Evolutionary conservation across 2,329 filamentous ascomycete species (phyloP), one percentile per base, ranked within the genome.

Genomic region (Fusarium sp.): DNA sequence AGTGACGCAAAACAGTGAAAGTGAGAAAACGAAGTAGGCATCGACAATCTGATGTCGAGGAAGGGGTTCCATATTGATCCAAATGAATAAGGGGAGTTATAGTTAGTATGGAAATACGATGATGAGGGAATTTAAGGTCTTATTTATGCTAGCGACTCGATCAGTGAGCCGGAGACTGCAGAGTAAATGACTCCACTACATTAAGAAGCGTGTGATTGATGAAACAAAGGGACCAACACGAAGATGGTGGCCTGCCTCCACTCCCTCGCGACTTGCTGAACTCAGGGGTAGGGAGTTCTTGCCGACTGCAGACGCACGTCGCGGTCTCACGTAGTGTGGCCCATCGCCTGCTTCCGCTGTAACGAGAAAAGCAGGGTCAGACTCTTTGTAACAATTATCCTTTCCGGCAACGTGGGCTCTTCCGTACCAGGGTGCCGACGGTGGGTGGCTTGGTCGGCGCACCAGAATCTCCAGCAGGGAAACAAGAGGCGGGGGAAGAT

Each of bases 181-280:
- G 6, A 46, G 44, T 10, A 5, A 16, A 46, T 46, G 14, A 20
- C 44, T 46, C 44, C 6, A 46, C 44, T 46, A 46, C 2, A 1
- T 27, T 2, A 46, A 2, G 51, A 10, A 66, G 44, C 66, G 62
- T 63, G 11, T 53, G 38, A 69, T 62, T 69, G 58, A 66, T 59
- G 33, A 67, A 49, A 69, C 29, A 66, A 69, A 62, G 49, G 62
- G 62, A 56, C 62, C 7, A 64, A 70, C 38, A 61, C 36, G 36
- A 63, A 42, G 63, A 66, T 63, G 29, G 55, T 59, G 59, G 27
- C 46, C 14, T 27, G 20, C 44, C 44, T 46, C 44, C 8, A 46
- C 20, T 46, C 44, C 44, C 20, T 46, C 22, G 22, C 14, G 22
- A 11, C 14, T 46, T 46, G 8, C 22, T 46, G 10, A 27, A 14